phyloP scores from a whole-genome alignment of 129 eudicot genomes.

The Dittrichia graveolens region DNA sequence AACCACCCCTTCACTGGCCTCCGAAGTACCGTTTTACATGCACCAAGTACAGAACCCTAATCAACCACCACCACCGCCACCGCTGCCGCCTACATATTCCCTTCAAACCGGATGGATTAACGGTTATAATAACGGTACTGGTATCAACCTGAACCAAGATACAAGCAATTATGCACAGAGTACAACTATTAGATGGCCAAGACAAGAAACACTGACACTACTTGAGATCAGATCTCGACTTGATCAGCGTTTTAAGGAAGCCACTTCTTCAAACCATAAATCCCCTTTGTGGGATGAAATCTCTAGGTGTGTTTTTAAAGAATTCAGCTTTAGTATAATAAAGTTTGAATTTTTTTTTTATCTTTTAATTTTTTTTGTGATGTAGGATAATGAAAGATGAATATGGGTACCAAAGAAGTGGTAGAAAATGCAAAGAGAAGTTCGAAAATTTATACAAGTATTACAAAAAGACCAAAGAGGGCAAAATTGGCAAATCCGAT shows the following conservation, averaged over 20 bases:
- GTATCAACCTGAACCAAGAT: conserved; percentile 34
- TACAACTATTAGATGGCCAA: conserved; percentile 72
- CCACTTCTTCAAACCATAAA: conserved; percentile 68
- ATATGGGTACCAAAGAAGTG: conserved; percentile 94
- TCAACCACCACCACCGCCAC: conserved; percentile 18
- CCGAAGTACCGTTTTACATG: conserved; percentile 37
- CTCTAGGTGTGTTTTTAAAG: conserved; percentile 50
- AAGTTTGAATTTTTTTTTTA: conserved; percentile 1
- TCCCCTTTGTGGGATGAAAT: conserved; percentile 99
- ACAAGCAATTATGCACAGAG: conserved; percentile 27
- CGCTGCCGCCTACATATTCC: conserved; percentile 20
- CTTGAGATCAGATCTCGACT: conserved; percentile 97
- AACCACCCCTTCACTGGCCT: conserved; percentile 21
- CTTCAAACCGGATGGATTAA: conserved; percentile 30
- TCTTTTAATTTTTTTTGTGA: background rate
- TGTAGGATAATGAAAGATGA: conserved; percentile 90
- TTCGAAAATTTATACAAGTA: conserved; percentile 97
- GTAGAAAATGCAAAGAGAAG: conserved; percentile 95
- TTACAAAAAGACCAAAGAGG: conserved; percentile 98
- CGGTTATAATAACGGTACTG: background rate
- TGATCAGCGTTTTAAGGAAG: conserved; percentile 84
- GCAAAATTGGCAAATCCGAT: conserved; percentile 92
- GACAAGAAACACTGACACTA: conserved; percentile 89
- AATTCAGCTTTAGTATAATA: background rate
- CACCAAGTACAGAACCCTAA: conserved; percentile 36